Conservation (phyloP, 805 yeast species). For the Saccharomycopsis oosterbeekiorum region DNA sequence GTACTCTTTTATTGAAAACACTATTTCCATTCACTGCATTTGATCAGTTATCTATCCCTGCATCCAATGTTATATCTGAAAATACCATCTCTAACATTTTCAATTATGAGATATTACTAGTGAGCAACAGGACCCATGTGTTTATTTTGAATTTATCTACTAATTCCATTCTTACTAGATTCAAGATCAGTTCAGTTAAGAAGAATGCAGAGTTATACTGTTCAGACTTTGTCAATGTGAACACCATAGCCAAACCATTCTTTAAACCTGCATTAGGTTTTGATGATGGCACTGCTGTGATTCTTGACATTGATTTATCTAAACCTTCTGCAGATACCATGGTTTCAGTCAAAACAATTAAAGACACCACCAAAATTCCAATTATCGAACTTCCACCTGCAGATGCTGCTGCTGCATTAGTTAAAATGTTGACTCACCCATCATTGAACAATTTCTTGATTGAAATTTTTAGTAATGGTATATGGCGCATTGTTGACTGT, state of each 20-base stretch:
- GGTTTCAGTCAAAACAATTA: background rate
- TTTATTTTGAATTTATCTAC: constrained; percentile 11
- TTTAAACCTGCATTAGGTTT: constrained; percentile 17
- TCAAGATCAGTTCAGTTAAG: constrained; percentile 1
- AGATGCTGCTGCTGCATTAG: constrained; percentile 13
- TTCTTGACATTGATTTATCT: constrained; percentile 15
- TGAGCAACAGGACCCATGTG: constrained; percentile 9
- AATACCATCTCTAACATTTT: constrained; percentile 4
- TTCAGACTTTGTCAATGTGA: constrained; percentile 11
- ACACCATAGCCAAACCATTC: constrained; percentile 9
- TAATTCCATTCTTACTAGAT: constrained; percentile 9
- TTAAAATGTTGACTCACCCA: constrained; percentile 16
- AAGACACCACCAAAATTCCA: background rate
- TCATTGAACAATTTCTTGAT: constrained; percentile 17
- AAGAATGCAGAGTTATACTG: background rate
- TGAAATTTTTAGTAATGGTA: constrained; percentile 14
- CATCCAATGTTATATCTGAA: constrained; percentile 1
- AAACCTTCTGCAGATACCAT: background rate
- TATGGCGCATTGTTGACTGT: constrained; percentile 13
- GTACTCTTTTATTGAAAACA: constrained; percentile 3
- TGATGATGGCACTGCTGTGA: constrained; percentile 11
- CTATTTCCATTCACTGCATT: constrained; percentile 11
- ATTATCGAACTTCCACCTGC: constrained; percentile 4
- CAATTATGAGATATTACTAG: constrained; percentile 10
- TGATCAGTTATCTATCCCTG: constrained; percentile 3